Evolutionary conservation across 1,284 basidiomycete genomes (phyloP).

Genomic region (Volvariella volvacea): DNA sequence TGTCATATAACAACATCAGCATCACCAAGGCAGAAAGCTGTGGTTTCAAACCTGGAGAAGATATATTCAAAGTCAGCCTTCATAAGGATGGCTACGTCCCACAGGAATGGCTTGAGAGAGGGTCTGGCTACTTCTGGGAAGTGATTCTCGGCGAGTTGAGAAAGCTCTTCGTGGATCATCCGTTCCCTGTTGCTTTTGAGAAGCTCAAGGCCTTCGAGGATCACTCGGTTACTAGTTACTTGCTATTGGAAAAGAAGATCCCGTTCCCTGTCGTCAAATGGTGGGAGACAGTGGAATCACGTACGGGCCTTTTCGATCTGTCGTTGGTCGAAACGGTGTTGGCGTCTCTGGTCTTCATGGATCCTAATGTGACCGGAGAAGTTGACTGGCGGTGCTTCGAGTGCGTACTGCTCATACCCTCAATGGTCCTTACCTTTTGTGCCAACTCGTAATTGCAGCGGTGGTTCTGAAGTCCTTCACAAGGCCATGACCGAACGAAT

Average conservation of each 20-base stretch:
- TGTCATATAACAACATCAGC: too few species aligned
- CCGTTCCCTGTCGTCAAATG: slow-evolving; percentile 8
- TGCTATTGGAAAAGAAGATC: background rate
- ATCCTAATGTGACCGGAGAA: background rate
- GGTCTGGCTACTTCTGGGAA: background rate
- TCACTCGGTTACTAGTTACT: background rate
- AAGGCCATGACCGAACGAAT: slow-evolving; percentile 3
- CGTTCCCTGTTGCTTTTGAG: background rate
- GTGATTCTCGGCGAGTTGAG: background rate
- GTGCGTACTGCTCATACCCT: background rate
- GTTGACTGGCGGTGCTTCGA: slow-evolving; percentile 7
- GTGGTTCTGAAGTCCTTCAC: slow-evolving; percentile 8
- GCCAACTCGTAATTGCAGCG: slow-evolving; percentile 2
- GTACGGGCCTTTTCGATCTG: slow-evolving; percentile 9
- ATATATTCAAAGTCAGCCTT: too few species aligned
- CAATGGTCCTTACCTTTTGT: background rate
- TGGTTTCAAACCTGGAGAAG: too few species aligned
- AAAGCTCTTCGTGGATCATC: too few species aligned
- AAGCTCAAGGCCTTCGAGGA: background rate
- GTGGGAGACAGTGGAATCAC: slow-evolving; percentile 7
- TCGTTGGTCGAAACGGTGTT: slow-evolving; percentile 1
- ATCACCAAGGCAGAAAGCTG: too few species aligned
- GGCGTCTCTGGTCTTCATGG: background rate
- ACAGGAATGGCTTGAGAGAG: background rate
- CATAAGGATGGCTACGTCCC: background rate